phyloP scores from a whole-genome alignment of 257 asterid species.

The Henckelia pumila region DNA sequence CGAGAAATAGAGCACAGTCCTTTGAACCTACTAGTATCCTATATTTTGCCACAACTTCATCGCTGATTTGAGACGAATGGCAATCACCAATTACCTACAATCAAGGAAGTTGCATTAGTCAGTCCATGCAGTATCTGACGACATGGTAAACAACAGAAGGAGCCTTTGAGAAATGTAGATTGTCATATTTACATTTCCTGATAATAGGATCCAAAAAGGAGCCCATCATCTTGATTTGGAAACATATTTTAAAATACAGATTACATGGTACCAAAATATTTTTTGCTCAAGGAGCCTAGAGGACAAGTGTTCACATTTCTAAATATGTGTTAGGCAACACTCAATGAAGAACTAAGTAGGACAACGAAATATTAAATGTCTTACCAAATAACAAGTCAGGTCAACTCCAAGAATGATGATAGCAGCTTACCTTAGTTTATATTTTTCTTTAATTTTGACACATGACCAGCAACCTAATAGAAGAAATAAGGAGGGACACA shows the following conservation, averaged over 20 bases:
- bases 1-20: slow-evolving; percentile 70
- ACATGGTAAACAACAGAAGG: background rate
- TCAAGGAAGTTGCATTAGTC: slow-evolving; percentile 23
- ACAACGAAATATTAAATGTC: background rate
- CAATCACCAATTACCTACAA: slow-evolving; percentile 91
- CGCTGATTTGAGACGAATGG: slow-evolving; percentile 61
- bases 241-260: background rate
- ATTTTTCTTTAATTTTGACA: background rate
- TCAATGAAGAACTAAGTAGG: background rate
- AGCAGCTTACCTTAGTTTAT: background rate
- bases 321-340: slow-evolving; percentile 7
- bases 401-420: slow-evolving; percentile 7
- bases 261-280: background rate
- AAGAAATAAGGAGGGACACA: slow-evolving; percentile 5
- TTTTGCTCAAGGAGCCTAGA: background rate
- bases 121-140: slow-evolving; percentile 14
- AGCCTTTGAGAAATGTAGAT: background rate
- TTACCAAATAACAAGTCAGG: slow-evolving; percentile 7
- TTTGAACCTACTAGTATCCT: slow-evolving; percentile 54
- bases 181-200: background rate
- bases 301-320: background rate
- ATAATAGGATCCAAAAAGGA: background rate
- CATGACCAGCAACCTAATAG: background rate
- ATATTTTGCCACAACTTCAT: slow-evolving; percentile 56
- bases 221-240: background rate